Percentiles rank a stretch among this genome's conserved stretches.
Evolutionary conservation across 768 basidiomycete genomes (phyloP).

Genomic region (Boletus rufocinnamomeus): DNA sequence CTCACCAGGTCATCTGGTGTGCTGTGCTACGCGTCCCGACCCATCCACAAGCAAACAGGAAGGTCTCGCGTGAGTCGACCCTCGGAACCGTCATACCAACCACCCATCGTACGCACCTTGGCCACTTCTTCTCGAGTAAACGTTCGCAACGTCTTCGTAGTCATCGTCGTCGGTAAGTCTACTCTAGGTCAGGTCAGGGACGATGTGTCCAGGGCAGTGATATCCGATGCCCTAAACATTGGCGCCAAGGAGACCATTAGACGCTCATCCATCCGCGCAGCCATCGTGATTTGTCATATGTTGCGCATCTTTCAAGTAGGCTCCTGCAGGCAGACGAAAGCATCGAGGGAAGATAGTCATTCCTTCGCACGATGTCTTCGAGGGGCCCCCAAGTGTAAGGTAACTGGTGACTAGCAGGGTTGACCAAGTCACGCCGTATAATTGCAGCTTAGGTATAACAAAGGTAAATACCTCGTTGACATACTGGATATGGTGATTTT

Average conservation of each 20-base stretch:
- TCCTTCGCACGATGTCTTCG: too few species aligned
- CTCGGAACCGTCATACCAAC: background rate
- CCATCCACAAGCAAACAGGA: background rate
- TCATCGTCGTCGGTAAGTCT: background rate
- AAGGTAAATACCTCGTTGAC: too few species aligned
- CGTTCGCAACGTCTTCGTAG: conserved; percentile 30
- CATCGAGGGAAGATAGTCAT: background rate
- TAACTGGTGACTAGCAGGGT: too few species aligned
- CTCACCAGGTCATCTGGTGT: conserved; percentile 69
- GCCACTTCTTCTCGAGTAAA: conserved; percentile 72
- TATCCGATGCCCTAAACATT: background rate
- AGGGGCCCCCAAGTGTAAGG: too few species aligned
- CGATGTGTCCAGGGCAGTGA: background rate
- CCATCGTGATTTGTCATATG: background rate
- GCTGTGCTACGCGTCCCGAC: conserved; percentile 60
- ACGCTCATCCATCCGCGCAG: background rate
- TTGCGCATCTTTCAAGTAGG: background rate
- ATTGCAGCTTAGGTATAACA: too few species aligned
- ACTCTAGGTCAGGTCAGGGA: background rate
- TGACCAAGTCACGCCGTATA: too few species aligned
- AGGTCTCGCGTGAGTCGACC: background rate
- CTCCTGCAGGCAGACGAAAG: background rate
- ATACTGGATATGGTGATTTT: background rate
- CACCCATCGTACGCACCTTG: conserved; percentile 44
- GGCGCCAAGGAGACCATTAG: background rate